Evolutionary conservation across 2,329 filamentous ascomycete species (phyloP), one percentile per base, ranked within the genome.

Genomic region (Pseudopyrenochaeta lycopersici): DNA sequence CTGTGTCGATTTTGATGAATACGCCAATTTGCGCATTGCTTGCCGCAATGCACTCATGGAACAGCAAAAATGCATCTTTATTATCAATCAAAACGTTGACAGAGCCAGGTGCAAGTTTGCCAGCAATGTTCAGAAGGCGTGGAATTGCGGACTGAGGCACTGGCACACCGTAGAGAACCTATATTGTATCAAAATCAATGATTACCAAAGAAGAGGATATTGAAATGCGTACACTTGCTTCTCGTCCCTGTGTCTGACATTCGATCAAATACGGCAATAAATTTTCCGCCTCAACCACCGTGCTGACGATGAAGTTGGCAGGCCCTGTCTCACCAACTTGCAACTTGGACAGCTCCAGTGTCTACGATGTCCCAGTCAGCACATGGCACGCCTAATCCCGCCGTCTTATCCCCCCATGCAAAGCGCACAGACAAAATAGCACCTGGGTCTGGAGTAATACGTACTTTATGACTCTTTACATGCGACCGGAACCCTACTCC

Each of bases 401-500:
- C 17, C 9, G 23, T 27, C 23, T 27, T 27, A 9, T 4, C 9
- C n/a, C 17, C 17, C 29, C 23, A 11, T 35, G 21, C 17, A 32
- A 30, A 14, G 17, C 12, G 4, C 32, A 11, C 5, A 35, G 15
- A 33, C 31, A 33, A 33, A 33, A n/a, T n/a, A n/a, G n/a, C n/a
- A n/a, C n/a, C n/a, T 27, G 4, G 23, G 9, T 27, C 23, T 27
- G 23, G 23, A 9, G 23, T 27, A n/a, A n/a, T 20, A 29, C 38
- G 49, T 75, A 88, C 89, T 80, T 95, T 95, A 74, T 95, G 91
- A 18, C 90, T 92, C 77, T 95, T 95, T 54, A 94, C 86, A 72
- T 95, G 91, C 1, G 89, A 88, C 53, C 91, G 81, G 79, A 91
- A 94, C 6, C 82, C 83, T 20, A 93, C 80, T 0, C 82, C 79